Percentiles rank a stretch among this genome's conserved stretches.
These are phyloP conservation scores for Zhuliangozyma blackwelliae DNA, from an alignment of 1,139 yeast species.

Conservation along the genomic window DNA sequence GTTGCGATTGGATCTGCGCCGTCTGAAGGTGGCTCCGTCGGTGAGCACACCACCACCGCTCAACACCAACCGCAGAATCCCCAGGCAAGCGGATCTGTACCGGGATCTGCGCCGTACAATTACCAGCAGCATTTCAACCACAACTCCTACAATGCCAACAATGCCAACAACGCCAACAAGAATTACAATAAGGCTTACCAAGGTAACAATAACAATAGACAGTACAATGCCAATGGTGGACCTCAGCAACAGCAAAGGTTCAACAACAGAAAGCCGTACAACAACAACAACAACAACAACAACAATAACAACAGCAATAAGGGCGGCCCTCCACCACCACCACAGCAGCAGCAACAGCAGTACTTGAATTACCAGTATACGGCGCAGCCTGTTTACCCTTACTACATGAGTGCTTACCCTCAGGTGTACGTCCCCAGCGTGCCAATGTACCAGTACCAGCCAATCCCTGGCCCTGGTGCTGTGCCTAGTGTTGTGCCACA, in stretches of 20 bases:
- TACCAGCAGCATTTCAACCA: too few species aligned
- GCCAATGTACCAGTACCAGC: slow-evolving; percentile 8
- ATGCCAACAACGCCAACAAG: background rate
- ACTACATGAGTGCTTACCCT: slow-evolving; percentile 15
- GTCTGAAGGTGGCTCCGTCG: too few species aligned
- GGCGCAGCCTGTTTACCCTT: slow-evolving; percentile 12
- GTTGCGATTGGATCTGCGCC: too few species aligned
- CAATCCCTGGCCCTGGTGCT: slow-evolving; percentile 8
- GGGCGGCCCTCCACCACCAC: slow-evolving; percentile 2
- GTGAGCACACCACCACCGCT: too few species aligned
- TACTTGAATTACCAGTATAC: slow-evolving; percentile 14
- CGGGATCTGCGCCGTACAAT: too few species aligned
- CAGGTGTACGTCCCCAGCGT: slow-evolving; percentile 13
- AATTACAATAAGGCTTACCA: background rate
- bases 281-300: too few species aligned
- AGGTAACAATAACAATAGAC: background rate
- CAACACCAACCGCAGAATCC: too few species aligned
- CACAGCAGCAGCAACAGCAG: slow-evolving; percentile 7
- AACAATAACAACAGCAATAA: too few species aligned
- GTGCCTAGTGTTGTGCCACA: slow-evolving; percentile 12
- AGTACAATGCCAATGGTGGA: background rate
- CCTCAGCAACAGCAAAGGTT: slow-evolving; percentile 1
- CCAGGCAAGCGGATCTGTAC: too few species aligned
- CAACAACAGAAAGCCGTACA: background rate
- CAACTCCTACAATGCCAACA: background rate